These are phyloP conservation scores for Dictyostelium brefeldianum DNA, from an alignment of 78 protist genomes.

Conservation along the genomic window DNA sequence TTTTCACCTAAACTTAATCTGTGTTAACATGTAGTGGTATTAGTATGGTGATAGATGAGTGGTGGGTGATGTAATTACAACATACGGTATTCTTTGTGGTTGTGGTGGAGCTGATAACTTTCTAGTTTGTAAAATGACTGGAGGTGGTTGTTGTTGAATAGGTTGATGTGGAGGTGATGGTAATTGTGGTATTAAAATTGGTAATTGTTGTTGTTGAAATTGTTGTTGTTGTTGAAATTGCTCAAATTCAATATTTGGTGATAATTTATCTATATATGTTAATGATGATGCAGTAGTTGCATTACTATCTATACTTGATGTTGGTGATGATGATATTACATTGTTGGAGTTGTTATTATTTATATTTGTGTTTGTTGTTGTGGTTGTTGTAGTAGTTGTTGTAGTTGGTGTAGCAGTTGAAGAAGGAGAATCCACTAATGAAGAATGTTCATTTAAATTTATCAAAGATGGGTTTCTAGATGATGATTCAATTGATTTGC, in stretches of 20 bases:
- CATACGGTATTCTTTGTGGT: conserved; percentile 61
- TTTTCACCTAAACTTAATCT: conserved; percentile 69
- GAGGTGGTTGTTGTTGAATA: neutral
- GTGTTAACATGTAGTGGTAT: neutral
- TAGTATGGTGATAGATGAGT: neutral
- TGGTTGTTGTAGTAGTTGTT: neutral
- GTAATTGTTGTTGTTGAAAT: neutral
- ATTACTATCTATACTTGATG: neutral
- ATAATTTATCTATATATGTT: neutral
- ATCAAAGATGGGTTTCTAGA: neutral
- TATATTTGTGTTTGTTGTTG: neutral
- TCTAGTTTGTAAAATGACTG: neutral
- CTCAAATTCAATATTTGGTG: neutral
- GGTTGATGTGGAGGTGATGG: neutral
- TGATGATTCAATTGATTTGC: neutral
- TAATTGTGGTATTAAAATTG: neutral
- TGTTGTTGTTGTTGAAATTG: neutral
- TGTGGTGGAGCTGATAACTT: conserved; percentile 22
- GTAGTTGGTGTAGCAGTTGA: neutral
- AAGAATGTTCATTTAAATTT: neutral
- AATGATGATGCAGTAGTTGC: neutral
- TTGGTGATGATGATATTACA: neutral
- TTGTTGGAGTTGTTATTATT: neutral
- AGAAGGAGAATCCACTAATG: too few relatives aligned
- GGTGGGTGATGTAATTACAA: neutral